Evolutionary conservation across 228 moss, liverwort and hornwort species (phyloP), one percentile per base, ranked within the genome.

Genomic region (Sphagnum fallax): DNA sequence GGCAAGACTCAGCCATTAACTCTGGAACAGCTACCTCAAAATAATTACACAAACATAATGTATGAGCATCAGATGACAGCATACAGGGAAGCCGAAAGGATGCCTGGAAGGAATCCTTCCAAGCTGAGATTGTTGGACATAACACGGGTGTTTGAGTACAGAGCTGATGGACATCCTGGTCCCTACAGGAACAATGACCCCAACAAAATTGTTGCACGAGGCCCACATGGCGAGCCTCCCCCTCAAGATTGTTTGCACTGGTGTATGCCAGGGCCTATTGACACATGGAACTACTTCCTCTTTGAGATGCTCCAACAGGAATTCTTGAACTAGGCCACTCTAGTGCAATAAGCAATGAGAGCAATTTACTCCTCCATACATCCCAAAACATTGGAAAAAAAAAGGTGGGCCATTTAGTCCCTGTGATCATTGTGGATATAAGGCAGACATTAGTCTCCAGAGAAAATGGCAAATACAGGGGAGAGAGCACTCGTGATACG

Each of bases 201-300:
- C 5, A 60, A 76, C 69, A 94, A 91, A 67, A 59, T 9, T 66
- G 87, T 87, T 32, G 5, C 53, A 5, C 75, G 81, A 5, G 87
- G 77, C 0, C 71, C 64, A 6, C 65, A 88, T 8, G 96, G 96
- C 47, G 74, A 75, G 16, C 89, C 88, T 0, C 97, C 93, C 47
- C 84, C 94, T 4, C 98, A 98, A 65, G 98, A 98, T 64, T 98
- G 98, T 75, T 63, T 98, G 82, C 98, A 98, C 53, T 98, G 94
- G 98, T 98, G 98, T 84, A 80, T 92, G 92, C 98, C 94, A 0
- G 98, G 98, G 0, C 85, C 98, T 5, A 68, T 98, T 0, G 98
- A 98, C 51, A 86, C 94, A 0, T 84, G 83, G 83, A 93, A 98
- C 70, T 81, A 89, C 59, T 82, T 90, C 16, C 65, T 93, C 52